Conservation (phyloP, 1,284 basidiomycete species). For the Cutaneotrichosporon cavernicola region DNA sequence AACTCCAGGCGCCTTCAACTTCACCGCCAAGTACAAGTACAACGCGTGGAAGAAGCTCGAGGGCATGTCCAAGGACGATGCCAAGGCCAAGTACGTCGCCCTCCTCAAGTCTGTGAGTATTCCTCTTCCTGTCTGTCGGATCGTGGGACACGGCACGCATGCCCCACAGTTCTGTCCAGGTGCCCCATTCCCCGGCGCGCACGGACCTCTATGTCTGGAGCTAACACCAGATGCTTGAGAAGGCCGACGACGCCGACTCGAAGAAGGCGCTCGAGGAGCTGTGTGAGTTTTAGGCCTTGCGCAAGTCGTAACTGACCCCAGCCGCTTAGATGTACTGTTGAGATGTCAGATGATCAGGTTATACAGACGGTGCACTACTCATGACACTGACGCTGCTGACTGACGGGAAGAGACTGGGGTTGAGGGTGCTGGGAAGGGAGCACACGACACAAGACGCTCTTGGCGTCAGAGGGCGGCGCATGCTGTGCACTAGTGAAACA, state of each 20-base stretch:
- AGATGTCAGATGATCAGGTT: conserved; percentile 1
- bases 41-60: conserved; percentile 81
- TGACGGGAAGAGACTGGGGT: neutral
- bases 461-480: no score
- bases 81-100: conserved; percentile 68
- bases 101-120: conserved; percentile 65
- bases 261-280: conserved; percentile 64
- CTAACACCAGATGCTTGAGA: conserved; percentile 60
- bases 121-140: neutral
- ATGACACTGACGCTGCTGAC: neutral
- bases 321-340: conserved; percentile 14
- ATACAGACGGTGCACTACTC: neutral
- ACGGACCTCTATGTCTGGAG: neutral
- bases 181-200: neutral
- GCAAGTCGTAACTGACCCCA: neutral
- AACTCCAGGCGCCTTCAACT: conserved; percentile 44
- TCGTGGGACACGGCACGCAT: no score
- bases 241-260: conserved; percentile 59
- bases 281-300: conserved; percentile 39
- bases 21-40: conserved; percentile 56
- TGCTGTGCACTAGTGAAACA: no score
- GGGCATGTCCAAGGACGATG: conserved; percentile 69
- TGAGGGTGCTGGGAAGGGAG: no score
- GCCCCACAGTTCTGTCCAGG: neutral
- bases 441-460: no score